Evolutionary conservation across 1,284 basidiomycete genomes (phyloP).

Genomic region (Heliocybe sulcata): DNA sequence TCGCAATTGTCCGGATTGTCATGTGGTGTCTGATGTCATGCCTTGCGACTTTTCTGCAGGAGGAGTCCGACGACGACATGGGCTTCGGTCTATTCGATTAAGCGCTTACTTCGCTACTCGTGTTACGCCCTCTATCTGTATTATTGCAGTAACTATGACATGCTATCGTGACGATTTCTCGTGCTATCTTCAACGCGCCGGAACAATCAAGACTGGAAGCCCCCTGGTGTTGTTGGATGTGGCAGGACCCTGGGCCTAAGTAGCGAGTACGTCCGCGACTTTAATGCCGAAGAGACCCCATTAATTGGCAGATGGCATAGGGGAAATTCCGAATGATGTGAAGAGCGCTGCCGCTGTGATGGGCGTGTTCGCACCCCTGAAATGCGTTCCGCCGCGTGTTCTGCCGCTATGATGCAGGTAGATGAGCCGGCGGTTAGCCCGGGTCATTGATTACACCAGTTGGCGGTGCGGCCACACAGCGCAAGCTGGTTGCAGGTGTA

Average conservation of each 20-base stretch:
- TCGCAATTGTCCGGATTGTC: background rate
- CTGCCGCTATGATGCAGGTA: background rate
- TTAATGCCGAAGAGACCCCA: background rate
- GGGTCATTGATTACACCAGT: background rate
- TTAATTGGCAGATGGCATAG: background rate
- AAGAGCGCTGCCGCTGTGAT: background rate
- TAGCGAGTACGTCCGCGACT: background rate
- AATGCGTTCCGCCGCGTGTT: background rate
- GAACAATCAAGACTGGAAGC: background rate
- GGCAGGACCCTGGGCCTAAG: too few relatives aligned
- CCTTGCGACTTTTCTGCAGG: slow-evolving; percentile 32
- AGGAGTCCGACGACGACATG: slow-evolving; percentile 88
- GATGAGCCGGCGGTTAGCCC: background rate
- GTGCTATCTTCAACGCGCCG: background rate
- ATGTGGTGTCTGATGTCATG: slow-evolving; percentile 10
- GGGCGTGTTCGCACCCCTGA: background rate
- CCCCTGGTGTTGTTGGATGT: too few relatives aligned
- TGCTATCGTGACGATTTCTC: background rate
- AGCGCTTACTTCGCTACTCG: slow-evolving; percentile 16
- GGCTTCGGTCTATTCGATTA: slow-evolving; percentile 96
- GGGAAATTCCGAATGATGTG: background rate
- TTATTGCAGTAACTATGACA: background rate
- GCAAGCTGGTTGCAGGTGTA: background rate
- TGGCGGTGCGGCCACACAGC: background rate
- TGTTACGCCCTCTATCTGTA: background rate